Evolutionary conservation across 2,329 filamentous ascomycete genomes (phyloP), one percentile per base, ranked within the genome.

Genomic region (Ophiocordyceps australis): DNA sequence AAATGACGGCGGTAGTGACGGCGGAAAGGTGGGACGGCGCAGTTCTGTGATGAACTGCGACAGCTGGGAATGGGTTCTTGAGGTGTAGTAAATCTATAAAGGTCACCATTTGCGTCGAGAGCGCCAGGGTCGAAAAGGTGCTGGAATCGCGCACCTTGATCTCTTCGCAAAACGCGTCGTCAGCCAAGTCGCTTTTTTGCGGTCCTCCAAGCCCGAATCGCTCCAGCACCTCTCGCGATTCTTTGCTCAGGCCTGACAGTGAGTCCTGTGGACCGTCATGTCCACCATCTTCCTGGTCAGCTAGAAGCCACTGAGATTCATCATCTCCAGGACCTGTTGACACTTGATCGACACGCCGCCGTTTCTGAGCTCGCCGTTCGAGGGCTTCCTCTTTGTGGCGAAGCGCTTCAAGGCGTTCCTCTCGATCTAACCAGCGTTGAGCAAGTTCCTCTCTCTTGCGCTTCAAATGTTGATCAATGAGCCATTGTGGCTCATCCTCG

Each of bases 31-130:
- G n/a, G 91, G 79, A 16, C 81, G 71, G 2, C 74, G 69, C 25
- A 94, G 54, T 46, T 94, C 85, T 22, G 72, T 65, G 12, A 86
- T 74, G 47, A 94, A 92, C 43, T 94, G 85, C 1, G 77, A 76
- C 10, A 94, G 54, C 42, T 94, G 85, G 3, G 85, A 94, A 47
- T 94, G 85, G 2, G 85, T 94, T 42, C 85, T 68, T 7, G 85
- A 94, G 29, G 83, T 89, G 51, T 86, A 93, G 48, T 80, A 92
- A 26, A 94, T 79, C 59, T 72, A 46, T 25, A 19, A 7, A 23
- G 20, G 47, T 50, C 46, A 54, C 43, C 42, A 42, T 28, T n/a
- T n/a, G n/a, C 23, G 19, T 25, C 49, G 46, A 51, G 43, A 42
- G 41, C 26, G 20, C 22, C 26, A 22, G 14, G 17, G 24, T 19